Conservation (phyloP, 805 yeast genomes). For the Grigorovia humatica region DNA sequence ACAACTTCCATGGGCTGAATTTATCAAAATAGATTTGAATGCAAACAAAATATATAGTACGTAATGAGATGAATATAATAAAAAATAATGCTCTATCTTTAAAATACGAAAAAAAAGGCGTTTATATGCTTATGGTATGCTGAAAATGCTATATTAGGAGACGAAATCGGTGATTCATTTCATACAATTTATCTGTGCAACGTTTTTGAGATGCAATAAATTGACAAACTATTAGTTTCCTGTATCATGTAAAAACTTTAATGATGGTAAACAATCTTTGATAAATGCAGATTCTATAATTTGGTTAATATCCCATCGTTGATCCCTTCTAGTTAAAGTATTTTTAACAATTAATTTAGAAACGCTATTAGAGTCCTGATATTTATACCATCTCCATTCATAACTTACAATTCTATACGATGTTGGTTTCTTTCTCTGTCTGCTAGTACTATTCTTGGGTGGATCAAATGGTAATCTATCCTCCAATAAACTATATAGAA, state of each 20-base stretch:
- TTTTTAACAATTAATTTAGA: conserved; percentile 23
- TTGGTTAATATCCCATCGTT: conserved; percentile 21
- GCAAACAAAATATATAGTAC: neutral
- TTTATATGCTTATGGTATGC: no score
- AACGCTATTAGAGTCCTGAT: conserved; percentile 13
- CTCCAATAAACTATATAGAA: conserved; percentile 76
- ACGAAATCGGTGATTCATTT: no score
- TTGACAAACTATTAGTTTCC: no score
- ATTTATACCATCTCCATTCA: conserved; percentile 77
- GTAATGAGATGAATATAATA: neutral
- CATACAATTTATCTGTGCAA: no score
- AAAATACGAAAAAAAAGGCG: no score
- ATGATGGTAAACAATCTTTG: conserved; percentile 2
- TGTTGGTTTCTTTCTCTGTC: conserved; percentile 33
- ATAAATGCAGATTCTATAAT: conserved; percentile 19
- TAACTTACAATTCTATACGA: conserved; percentile 87
- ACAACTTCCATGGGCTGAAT: no score
- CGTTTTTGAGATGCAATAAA: no score
- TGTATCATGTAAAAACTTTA: neutral
- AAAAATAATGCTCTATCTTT: no score
- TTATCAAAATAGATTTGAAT: neutral
- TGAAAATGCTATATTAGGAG: no score
- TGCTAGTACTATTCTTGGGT: conserved; percentile 43
- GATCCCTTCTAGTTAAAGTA: conserved; percentile 23
- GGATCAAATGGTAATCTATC: conserved; percentile 87